A percentile compares a stretch with the other conserved stretches of the same genome.
phyloP scores from a whole-genome alignment of 805 yeast species.

The Yamadazyma philogaea region DNA sequence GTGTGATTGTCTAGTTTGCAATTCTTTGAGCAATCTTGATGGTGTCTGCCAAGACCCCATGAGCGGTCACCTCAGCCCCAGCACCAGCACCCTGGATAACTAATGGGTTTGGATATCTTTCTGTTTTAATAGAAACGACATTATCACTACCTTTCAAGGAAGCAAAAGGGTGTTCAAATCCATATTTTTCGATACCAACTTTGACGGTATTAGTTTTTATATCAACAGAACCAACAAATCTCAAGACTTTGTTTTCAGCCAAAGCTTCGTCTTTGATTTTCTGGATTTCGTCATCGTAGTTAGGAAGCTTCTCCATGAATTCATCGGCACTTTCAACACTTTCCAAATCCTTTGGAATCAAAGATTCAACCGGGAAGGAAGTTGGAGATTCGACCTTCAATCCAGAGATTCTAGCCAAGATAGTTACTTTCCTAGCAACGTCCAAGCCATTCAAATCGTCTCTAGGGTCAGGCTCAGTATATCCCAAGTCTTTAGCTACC shows the following conservation, averaged over 20 bases:
- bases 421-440: constrained; percentile 97
- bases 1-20: constrained; percentile 34
- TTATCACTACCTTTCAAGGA: constrained; percentile 94
- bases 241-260: constrained; percentile 76
- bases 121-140: constrained; percentile 86
- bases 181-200: constrained; percentile 88
- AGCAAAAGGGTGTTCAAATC: constrained; percentile 90
- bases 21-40: constrained; percentile 89
- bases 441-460: constrained; percentile 98
- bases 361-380: constrained; percentile 89
- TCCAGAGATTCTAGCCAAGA: constrained; percentile 91
- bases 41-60: constrained; percentile 91
- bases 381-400: constrained; percentile 80
- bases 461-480: constrained; percentile 99
- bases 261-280: constrained; percentile 78
- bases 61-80: constrained; percentile 70
- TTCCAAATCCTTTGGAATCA: constrained; percentile 86
- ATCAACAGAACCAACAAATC: constrained; percentile 92
- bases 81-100: constrained; percentile 97
- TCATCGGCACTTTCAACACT: constrained; percentile 68
- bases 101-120: constrained; percentile 90
- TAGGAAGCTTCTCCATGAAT: constrained; percentile 75
- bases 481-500: constrained; percentile 86
- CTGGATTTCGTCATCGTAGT: constrained; percentile 77
- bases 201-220: constrained; percentile 63